A percentile compares a stretch with the other conserved stretches of the same genome.
These are phyloP conservation scores for Ophiognomonia clavigignenti-juglandacearum DNA, from an alignment of 2,329 filamentous ascomycete species.

Conservation along the genomic window DNA sequence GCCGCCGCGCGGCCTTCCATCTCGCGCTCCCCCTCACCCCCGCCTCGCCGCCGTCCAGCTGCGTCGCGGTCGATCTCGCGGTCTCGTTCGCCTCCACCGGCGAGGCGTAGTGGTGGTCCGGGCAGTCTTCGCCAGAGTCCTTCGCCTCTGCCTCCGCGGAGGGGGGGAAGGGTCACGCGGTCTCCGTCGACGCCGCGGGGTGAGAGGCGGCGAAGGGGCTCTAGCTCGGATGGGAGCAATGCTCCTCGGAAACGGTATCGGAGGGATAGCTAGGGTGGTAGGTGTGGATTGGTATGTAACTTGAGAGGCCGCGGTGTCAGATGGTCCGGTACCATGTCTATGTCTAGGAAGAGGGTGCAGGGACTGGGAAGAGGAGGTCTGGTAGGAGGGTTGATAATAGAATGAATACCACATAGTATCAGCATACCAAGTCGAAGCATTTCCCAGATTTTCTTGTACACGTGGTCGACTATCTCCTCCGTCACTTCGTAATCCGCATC, in stretches of 20 bases:
- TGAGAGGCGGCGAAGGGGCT: constrained; percentile 13
- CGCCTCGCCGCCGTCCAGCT: constrained; percentile 6
- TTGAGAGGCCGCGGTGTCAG: too few species aligned
- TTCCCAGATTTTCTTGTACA: too few species aligned
- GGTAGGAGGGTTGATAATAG: too few species aligned
- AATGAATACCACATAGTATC: too few species aligned
- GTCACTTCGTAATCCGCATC: too few species aligned
- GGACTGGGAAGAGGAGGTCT: too few species aligned
- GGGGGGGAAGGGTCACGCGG: constrained; percentile 1
- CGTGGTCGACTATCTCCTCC: too few species aligned
- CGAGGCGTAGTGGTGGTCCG: constrained; percentile 3
- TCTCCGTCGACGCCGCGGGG: constrained; percentile 11
- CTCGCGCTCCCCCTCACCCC: constrained; percentile 10
- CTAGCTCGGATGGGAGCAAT: constrained; percentile 15
- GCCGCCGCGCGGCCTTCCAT: background rate
- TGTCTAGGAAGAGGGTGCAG: too few species aligned
- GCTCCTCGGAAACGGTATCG: constrained; percentile 14
- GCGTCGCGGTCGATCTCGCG: constrained; percentile 1
- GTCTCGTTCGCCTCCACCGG: constrained; percentile 4
- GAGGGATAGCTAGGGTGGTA: constrained; percentile 5
- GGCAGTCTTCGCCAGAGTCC: background rate
- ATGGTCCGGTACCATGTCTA: too few species aligned
- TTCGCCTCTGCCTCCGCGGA: constrained; percentile 5
- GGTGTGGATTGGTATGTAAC: background rate
- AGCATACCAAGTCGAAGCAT: too few species aligned